Evolutionary conservation across 208 protist species (phyloP), one percentile per base, ranked within the genome.

Genomic region (Trypanosoma boissoni): DNA sequence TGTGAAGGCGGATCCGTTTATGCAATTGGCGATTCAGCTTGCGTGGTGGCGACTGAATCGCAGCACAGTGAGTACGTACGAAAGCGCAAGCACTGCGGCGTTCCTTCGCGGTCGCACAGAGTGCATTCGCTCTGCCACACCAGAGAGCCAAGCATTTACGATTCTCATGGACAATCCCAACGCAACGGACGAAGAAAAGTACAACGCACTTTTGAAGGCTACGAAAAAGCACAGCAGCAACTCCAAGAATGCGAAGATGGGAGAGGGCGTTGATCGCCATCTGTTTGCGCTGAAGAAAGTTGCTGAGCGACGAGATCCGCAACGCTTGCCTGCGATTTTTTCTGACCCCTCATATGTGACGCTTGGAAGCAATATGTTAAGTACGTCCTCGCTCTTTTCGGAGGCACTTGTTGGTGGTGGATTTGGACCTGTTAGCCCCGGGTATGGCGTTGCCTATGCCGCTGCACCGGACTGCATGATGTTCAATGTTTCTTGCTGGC

Each of bases 61-160:
- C n/a, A 79, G 71, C 34, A 79, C 83, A 0, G 78, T 78, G 0
- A 79, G 58, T 41, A 75, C 73, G 37, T 54, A 71, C 49, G 81
- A 94, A 62, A 59, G 57, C 18, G 48, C 79, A 3, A 68, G 73
- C 65, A 77, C 86, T 57, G 70, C 74, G 37, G 68, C 66, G 20
- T 95, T 88, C 62, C 68, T 66, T 7, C 83, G 83, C 34, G 89
- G 89, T 9, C 86, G 89, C 12, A 77, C 65, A 4, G 83, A 84
- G 27, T 67, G 44, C 32, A 49, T 93, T 12, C 75, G 72, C 20
- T 64, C 76, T 7, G 68, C 80, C 2, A 83, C 82, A 9, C 6
- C 46, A 0, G 88, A 79, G 42, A 82, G 78, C 46, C 68, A 77
- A 1, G 50, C 52, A 2, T 91, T 94, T 48, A 53, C 78, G 23